Percentiles rank a stretch among this genome's conserved stretches.
phyloP scores from a whole-genome alignment of 2,329 filamentous ascomycete genomes.

The Geosmithia flava region DNA sequence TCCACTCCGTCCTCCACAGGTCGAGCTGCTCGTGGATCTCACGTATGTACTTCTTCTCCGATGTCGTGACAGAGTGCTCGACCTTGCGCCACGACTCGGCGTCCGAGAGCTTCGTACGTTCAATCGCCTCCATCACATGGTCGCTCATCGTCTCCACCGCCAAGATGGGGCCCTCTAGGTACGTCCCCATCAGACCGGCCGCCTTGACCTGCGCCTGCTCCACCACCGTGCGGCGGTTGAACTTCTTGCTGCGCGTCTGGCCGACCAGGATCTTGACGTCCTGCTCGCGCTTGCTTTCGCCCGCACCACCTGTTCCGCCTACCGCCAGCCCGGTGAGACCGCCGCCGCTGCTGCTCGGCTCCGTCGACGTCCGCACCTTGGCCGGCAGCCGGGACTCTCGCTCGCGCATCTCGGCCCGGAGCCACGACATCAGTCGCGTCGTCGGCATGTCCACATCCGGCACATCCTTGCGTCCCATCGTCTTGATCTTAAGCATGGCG shows the following conservation, averaged over 20 bases:
- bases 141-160: conserved; percentile 76
- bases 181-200: conserved; percentile 54
- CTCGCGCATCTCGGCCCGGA: conserved; percentile 72
- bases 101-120: conserved; percentile 64
- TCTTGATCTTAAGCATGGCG: conserved; percentile 66
- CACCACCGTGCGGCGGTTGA: conserved; percentile 75
- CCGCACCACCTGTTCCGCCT: conserved; percentile 11
- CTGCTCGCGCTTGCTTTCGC: conserved; percentile 35
- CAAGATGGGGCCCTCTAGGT: conserved; percentile 66
- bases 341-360: background rate
- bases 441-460: conserved; percentile 64
- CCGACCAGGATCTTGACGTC: conserved; percentile 78
- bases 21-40: conserved; percentile 70
- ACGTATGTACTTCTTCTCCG: conserved; percentile 69
- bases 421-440: conserved; percentile 63
- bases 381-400: conserved; percentile 50
- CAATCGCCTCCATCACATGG: conserved; percentile 64
- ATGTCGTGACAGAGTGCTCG: conserved; percentile 64
- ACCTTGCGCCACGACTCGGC: conserved; percentile 72
- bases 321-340: background rate
- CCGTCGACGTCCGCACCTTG: conserved; percentile 17
- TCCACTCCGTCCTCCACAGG: conserved; percentile 48
- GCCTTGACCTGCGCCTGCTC: conserved; percentile 57
- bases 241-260: conserved; percentile 80
- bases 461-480: conserved; percentile 61